Conservation (phyloP, 169 alveolate species). For the Cryptosporidium ubiquitum region DNA sequence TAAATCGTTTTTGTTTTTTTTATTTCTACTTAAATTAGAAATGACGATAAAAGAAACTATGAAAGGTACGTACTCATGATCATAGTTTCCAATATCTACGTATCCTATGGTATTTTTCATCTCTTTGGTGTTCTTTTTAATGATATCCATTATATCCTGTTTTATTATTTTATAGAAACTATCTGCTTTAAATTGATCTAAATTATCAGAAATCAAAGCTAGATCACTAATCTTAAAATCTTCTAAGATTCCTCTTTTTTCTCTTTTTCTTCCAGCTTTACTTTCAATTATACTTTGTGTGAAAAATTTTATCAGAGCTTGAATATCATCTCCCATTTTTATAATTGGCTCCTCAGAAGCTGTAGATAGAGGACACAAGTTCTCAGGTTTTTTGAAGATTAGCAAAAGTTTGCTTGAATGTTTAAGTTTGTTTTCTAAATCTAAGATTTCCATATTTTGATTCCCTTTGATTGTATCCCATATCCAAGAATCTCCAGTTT, state of each 20-base stretch:
- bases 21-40: neutral
- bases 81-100: neutral
- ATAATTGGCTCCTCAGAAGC: neutral
- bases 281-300: neutral
- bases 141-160: neutral
- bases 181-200: neutral
- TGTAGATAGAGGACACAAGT: conserved; percentile 24
- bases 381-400: neutral
- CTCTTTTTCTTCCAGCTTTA: too few relatives aligned
- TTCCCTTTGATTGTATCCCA: conserved; percentile 10
- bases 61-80: conserved; percentile 40
- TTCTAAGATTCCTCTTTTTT: neutral
- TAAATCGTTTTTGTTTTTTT: neutral
- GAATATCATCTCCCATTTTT: neutral
- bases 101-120: conserved; percentile 13
- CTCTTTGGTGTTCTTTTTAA: neutral
- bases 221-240: conserved; percentile 11
- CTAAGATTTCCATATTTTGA: neutral
- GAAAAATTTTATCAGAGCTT: conserved; percentile 2
- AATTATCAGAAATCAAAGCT: neutral
- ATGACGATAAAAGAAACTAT: conserved; percentile 19
- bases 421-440: neutral
- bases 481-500: neutral
- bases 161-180: conserved; percentile 31
- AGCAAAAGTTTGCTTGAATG: conserved; percentile 13